Evolutionary conservation across 257 asterid species (phyloP).

Genomic region (Dorcoceras hygrometricum): DNA sequence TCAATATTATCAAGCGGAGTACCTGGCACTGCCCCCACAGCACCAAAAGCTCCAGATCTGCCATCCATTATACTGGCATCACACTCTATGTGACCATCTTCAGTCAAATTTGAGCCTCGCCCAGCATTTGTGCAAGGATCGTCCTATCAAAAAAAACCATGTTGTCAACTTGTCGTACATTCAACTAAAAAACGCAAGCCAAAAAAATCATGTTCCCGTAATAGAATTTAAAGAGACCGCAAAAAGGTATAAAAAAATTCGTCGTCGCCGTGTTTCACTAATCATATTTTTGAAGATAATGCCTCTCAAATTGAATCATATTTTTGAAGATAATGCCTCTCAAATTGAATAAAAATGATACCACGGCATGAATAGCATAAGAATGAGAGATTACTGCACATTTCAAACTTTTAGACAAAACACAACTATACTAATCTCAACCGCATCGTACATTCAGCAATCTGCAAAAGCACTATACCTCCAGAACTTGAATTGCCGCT

Average conservation of each 20-base stretch:
- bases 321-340: too few relatives aligned
- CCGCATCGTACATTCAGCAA: too few relatives aligned
- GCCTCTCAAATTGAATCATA: too few relatives aligned
- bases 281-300: too few relatives aligned
- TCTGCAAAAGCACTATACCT: too few relatives aligned
- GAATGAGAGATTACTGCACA: too few relatives aligned
- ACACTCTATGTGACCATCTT: constrained; percentile 89
- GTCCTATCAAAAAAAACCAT: constrained; percentile 48
- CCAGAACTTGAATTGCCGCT: constrained; percentile 80
- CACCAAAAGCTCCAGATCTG: constrained; percentile 80
- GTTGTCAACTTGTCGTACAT: not conserved
- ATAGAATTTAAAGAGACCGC: not conserved
- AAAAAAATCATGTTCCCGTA: not conserved
- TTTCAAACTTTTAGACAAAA: too few relatives aligned
- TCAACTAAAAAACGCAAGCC: constrained; percentile 12
- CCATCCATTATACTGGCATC: constrained; percentile 99
- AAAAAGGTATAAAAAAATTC: too few relatives aligned
- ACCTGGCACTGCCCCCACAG: constrained; percentile 98
- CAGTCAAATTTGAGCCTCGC: constrained; percentile 90
- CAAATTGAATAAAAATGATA: too few relatives aligned
- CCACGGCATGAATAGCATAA: too few relatives aligned
- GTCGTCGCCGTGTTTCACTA: too few relatives aligned
- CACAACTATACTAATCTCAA: not conserved
- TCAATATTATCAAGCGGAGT: constrained; percentile 16
- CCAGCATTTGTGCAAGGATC: constrained; percentile 97